These are phyloP conservation scores for Crataegus laevigata DNA, from an alignment of 306 rosid species.

Conservation along the genomic window DNA sequence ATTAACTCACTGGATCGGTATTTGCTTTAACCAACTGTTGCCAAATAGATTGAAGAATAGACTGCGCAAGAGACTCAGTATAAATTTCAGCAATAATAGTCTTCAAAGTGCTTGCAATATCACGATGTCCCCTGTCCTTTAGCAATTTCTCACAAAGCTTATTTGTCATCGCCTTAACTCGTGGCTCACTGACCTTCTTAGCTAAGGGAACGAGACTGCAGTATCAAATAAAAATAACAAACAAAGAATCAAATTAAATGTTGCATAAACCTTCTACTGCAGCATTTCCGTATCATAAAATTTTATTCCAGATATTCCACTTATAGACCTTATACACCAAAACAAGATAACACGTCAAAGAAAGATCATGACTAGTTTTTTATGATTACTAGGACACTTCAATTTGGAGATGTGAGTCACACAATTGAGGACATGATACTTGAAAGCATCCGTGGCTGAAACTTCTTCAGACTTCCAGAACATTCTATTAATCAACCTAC, in stretches of 20 bases:
- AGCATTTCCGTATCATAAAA: not conserved
- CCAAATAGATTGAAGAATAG: slow-evolving; percentile 60
- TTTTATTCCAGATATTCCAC: not conserved
- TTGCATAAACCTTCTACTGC: not conserved
- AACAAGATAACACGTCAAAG: not conserved
- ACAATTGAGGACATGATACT: no score
- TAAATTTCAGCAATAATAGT: slow-evolving; percentile 89
- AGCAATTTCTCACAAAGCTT: slow-evolving; percentile 79
- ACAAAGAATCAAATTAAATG: not conserved
- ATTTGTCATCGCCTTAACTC: slow-evolving; percentile 82
- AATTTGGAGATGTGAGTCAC: no score
- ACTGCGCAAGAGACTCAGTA: slow-evolving; percentile 78
- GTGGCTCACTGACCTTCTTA: slow-evolving; percentile 74
- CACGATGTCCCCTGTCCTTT: slow-evolving; percentile 89
- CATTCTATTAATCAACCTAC: no score
- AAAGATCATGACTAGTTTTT: not conserved
- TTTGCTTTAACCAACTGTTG: slow-evolving; percentile 76
- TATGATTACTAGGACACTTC: not conserved
- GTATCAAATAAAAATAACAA: slow-evolving; percentile 1
- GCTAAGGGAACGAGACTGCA: slow-evolving; percentile 91
- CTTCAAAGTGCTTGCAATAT: slow-evolving; percentile 93
- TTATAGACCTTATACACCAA: not conserved
- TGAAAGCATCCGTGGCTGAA: no score
- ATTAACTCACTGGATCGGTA: slow-evolving; percentile 61
- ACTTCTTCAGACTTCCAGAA: no score